These are phyloP conservation scores for Colletotrichum siamense DNA, from an alignment of 2,329 filamentous ascomycete genomes.

Conservation along the genomic window DNA sequence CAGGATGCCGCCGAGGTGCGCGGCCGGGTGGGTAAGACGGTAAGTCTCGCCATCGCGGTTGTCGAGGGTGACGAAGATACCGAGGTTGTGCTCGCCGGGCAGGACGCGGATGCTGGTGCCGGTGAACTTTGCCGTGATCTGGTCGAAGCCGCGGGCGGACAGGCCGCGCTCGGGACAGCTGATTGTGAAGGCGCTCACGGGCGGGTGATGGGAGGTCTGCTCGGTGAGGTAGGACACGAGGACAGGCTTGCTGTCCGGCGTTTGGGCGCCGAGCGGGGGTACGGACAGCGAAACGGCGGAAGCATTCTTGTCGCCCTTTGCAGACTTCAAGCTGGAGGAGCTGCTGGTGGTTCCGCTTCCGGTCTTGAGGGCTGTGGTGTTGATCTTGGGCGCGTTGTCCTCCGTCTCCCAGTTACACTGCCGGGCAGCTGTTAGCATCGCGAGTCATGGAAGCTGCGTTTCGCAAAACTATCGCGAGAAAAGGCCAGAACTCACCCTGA, in stretches of 20 bases:
- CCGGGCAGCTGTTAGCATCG: neutral
- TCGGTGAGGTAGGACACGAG: conserved; percentile 94
- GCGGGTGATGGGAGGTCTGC: conserved; percentile 97
- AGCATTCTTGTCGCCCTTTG: conserved; percentile 45
- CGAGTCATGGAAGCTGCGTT: neutral
- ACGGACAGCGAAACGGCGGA: conserved; percentile 58
- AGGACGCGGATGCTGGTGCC: conserved; percentile 92
- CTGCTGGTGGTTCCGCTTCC: conserved; percentile 44
- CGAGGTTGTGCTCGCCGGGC: conserved; percentile 91
- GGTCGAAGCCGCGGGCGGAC: conserved; percentile 88
- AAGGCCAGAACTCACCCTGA: conserved; percentile 67
- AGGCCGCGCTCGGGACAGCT: conserved; percentile 92
- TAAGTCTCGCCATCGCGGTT: conserved; percentile 87
- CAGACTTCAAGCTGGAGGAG: conserved; percentile 53
- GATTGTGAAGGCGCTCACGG: conserved; percentile 94
- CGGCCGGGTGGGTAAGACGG: conserved; percentile 92
- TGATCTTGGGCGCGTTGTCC: conserved; percentile 73
- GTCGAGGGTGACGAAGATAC: conserved; percentile 90
- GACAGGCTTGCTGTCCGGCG: conserved; percentile 57
- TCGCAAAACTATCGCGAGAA: neutral
- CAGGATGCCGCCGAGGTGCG: conserved; percentile 86
- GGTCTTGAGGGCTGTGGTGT: conserved; percentile 49
- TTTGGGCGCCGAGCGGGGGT: conserved; percentile 49
- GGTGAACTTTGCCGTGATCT: conserved; percentile 97
- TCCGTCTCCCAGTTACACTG: conserved; percentile 96